Conservation (phyloP, 805 yeast genomes). For the Saccharomycopsis fermentans region DNA sequence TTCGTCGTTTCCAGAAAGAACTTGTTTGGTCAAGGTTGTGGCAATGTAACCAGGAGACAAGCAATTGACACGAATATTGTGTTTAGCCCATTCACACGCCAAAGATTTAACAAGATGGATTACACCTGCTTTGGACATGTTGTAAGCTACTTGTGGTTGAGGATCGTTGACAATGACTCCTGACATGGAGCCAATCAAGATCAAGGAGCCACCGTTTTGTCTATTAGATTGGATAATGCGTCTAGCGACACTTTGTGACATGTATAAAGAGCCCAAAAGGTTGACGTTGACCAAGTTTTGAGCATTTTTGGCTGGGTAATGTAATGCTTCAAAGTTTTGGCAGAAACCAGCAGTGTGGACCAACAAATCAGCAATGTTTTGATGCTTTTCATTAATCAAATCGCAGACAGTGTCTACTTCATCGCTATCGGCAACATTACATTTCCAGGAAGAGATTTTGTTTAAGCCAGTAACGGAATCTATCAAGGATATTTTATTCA, state of each 20-base stretch:
- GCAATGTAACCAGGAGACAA: conserved; percentile 64
- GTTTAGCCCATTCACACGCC: conserved; percentile 66
- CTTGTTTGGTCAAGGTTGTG: conserved; percentile 57
- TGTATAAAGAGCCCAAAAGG: conserved; percentile 56
- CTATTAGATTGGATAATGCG: conserved; percentile 49
- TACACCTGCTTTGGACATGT: conserved; percentile 66
- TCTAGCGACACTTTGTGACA: conserved; percentile 55
- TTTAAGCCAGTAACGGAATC: conserved; percentile 22
- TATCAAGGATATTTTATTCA: conserved; percentile 25
- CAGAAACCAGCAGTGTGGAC: conserved; percentile 61
- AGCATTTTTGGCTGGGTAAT: conserved; percentile 54
- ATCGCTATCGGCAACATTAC: conserved; percentile 56
- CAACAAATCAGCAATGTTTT: conserved; percentile 43
- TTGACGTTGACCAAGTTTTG: conserved; percentile 56
- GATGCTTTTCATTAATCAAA: conserved; percentile 43
- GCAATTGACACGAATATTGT: conserved; percentile 50
- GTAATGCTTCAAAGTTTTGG: conserved; percentile 60
- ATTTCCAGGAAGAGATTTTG: conserved; percentile 43
- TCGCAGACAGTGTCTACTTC: conserved; percentile 36
- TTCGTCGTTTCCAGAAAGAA: conserved; percentile 34
- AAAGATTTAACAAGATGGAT: conserved; percentile 56
- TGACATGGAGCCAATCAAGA: conserved; percentile 62
- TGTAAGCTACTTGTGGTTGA: conserved; percentile 61
- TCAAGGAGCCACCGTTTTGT: conserved; percentile 38
- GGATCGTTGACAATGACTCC: conserved; percentile 66